Evolutionary conservation across 305 asterid species (phyloP).

Genomic region (Solanum hybrid): DNA sequence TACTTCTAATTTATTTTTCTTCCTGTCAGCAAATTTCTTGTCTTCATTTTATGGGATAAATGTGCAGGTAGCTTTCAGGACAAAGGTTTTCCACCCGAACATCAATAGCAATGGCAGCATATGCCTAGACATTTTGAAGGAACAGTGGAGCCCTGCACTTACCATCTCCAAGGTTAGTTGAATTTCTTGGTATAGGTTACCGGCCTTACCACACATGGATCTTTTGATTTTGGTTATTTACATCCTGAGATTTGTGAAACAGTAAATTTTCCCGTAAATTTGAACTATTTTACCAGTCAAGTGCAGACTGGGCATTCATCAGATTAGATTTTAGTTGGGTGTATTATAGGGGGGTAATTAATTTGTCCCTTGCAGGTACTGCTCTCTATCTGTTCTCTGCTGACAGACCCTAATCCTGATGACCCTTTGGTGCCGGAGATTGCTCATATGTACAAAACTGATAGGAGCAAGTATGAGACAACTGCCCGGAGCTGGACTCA

Average conservation of each 20-base stretch:
- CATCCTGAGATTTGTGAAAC: background rate
- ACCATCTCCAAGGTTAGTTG: constrained; percentile 20
- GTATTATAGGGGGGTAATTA: background rate
- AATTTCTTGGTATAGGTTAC: background rate
- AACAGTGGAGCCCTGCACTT: constrained; percentile 26
- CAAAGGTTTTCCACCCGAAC: constrained; percentile 24
- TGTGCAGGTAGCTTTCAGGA: constrained; percentile 18
- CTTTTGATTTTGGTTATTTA: background rate
- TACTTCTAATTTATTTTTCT: background rate
- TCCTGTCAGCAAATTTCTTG: background rate
- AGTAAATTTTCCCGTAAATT: background rate
- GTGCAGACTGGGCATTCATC: background rate
- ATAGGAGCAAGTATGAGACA: constrained; percentile 27
- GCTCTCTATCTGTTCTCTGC: constrained; percentile 32
- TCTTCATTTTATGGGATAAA: background rate
- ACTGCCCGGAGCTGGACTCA: constrained; percentile 39
- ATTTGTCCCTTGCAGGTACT: constrained; percentile 16
- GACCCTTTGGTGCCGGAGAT: constrained; percentile 34
- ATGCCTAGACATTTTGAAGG: constrained; percentile 24
- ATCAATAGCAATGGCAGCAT: constrained; percentile 22
- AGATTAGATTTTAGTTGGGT: background rate
- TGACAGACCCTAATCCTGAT: constrained; percentile 32
- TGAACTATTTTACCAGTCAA: background rate
- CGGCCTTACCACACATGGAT: background rate
- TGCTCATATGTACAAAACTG: constrained; percentile 36